Percentiles rank a stretch among this genome's conserved stretches.
These are phyloP conservation scores for Vaccinium vitisidaea DNA, from an alignment of 148 eudicot genomes.

Conservation along the genomic window DNA sequence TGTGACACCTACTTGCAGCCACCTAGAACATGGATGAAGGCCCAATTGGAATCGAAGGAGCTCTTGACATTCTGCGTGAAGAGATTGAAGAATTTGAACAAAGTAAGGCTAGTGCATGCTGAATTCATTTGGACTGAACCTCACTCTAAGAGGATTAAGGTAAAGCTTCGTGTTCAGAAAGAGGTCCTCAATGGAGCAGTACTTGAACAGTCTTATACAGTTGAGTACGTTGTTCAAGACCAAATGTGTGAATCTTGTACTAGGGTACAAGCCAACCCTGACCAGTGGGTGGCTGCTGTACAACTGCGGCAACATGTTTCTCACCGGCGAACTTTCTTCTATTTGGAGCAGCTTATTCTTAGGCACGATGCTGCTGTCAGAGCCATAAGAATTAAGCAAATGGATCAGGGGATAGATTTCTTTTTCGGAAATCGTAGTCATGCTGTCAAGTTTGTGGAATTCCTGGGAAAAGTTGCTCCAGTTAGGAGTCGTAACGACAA, in stretches of 20 bases:
- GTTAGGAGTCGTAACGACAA: constrained; percentile 44
- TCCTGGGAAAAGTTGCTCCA: constrained; percentile 67
- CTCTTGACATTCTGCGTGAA: constrained; percentile 68
- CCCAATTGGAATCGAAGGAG: constrained; percentile 64
- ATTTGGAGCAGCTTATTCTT: constrained; percentile 54
- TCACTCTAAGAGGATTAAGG: constrained; percentile 51
- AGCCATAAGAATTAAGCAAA: constrained; percentile 50
- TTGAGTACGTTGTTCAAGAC: constrained; percentile 66
- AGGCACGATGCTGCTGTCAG: constrained; percentile 47
- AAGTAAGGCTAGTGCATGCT: constrained; percentile 44
- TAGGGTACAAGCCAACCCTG: constrained; percentile 66
- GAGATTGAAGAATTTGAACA: constrained; percentile 43
- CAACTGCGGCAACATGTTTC: constrained; percentile 75
- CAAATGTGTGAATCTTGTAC: constrained; percentile 70
- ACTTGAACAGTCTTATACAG: constrained; percentile 56
- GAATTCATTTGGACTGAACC: constrained; percentile 50
- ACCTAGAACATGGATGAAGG: constrained; percentile 60
- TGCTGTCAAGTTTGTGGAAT: constrained; percentile 63
- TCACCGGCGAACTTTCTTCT: constrained; percentile 72
- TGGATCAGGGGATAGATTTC: constrained; percentile 70
- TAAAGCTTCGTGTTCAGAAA: constrained; percentile 46
- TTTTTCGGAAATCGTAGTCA: constrained; percentile 68
- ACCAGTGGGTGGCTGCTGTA: constrained; percentile 76
- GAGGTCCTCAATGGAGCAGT: constrained; percentile 62
- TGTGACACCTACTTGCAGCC: constrained; percentile 72